Conservation (phyloP, 2,329 filamentous ascomycete species). For the Colletotrichum lentis region DNA sequence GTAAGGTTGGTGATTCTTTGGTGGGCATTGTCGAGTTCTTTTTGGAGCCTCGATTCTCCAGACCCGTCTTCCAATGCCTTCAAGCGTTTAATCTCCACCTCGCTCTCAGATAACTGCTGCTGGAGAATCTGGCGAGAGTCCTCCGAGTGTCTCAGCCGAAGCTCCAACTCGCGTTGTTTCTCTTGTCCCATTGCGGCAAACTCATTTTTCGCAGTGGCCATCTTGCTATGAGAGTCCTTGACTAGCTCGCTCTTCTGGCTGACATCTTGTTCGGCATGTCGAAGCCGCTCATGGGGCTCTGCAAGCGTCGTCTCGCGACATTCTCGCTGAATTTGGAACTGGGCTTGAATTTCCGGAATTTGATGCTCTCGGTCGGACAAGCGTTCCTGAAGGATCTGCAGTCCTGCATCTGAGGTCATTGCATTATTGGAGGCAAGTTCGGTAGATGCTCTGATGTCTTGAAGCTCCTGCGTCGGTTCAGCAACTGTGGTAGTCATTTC, state of each 20-base stretch:
- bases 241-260: slow-evolving; percentile 2
- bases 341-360: not conserved
- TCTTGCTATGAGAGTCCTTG: not conserved
- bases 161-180: not conserved
- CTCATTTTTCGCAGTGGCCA: too few relatives aligned
- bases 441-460: not conserved
- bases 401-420: not conserved
- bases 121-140: not conserved
- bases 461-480: not conserved
- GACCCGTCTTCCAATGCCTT: not conserved
- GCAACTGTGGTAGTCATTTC: slow-evolving; percentile 2
- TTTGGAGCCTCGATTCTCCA: slow-evolving; percentile 1
- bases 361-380: not conserved
- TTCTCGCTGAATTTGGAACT: slow-evolving; percentile 4
- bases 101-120: not conserved
- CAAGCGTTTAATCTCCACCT: not conserved
- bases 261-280: slow-evolving; percentile 4
- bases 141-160: not conserved
- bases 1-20: slow-evolving; percentile 35
- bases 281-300: slow-evolving; percentile 17
- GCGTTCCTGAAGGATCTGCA: not conserved
- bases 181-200: not conserved
- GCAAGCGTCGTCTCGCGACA: slow-evolving; percentile 3
- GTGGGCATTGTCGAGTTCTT: slow-evolving; percentile 20
- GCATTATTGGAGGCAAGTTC: not conserved